Percentiles rank a stretch among this genome's conserved stretches.
These are phyloP conservation scores for Arachnomyces sp. DNA, from an alignment of 2,329 filamentous ascomycete species.

Conservation along the genomic window DNA sequence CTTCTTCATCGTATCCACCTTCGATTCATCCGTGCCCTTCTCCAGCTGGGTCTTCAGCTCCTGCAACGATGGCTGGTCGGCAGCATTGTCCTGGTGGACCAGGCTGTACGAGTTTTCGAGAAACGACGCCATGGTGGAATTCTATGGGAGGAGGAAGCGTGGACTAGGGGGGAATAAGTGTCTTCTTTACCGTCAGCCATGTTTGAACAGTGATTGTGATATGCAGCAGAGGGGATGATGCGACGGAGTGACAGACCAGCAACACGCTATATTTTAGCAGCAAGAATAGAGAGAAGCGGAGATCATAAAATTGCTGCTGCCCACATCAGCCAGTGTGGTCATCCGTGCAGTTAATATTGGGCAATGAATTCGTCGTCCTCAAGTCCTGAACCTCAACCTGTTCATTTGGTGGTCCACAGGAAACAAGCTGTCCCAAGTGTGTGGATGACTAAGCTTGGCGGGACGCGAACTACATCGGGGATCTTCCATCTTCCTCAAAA, in stretches of 20 bases:
- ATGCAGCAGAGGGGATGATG: constrained; percentile 16
- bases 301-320: constrained; percentile 24
- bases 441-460: constrained; percentile 38
- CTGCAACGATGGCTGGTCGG: constrained; percentile 81
- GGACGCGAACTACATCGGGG: constrained; percentile 16
- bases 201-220: constrained; percentile 22
- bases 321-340: constrained; percentile 29
- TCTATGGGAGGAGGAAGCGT: constrained; percentile 15
- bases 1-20: constrained; percentile 93
- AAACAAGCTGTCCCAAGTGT: constrained; percentile 32
- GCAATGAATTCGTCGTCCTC: no score
- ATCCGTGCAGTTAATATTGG: constrained; percentile 22
- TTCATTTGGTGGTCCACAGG: constrained; percentile 29
- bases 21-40: constrained; percentile 86
- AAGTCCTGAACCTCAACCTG: constrained; percentile 22
- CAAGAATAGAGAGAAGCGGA: constrained; percentile 17
- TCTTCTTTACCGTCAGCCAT: constrained; percentile 25
- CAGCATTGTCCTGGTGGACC: constrained; percentile 94
- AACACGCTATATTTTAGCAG: constrained; percentile 1
- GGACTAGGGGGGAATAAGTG: constrained; percentile 15
- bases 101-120: constrained; percentile 93
- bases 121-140: constrained; percentile 77
- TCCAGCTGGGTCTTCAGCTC: constrained; percentile 90
- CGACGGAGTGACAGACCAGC: constrained; percentile 5
- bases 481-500: constrained; percentile 10